Evolutionary conservation across 208 protist genomes (phyloP), one percentile per base, ranked within the genome.

Genomic region (Leptomonas pyrrhocoris): DNA sequence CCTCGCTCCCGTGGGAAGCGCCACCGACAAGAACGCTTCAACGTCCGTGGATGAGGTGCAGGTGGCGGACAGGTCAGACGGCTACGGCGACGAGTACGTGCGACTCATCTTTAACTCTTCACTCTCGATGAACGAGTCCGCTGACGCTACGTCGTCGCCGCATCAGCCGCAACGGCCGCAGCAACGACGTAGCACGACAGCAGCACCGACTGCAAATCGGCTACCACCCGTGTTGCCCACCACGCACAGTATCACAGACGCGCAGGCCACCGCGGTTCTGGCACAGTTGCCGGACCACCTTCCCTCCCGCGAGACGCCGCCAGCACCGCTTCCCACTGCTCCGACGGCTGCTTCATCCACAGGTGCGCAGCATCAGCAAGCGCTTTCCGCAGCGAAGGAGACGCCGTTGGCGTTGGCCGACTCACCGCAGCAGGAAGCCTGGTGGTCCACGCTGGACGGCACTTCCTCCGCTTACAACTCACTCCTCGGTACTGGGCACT

Each of bases 361-460:
- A n/a, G 25, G 43, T 15, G 31, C 61, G 30, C 25, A 49, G 43
- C 49, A 46, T 31, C 57, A 27, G 8, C 2, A 21, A 9, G 5
- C 18, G 0, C 4, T 16, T 36, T 21, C 13, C 36, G 30, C 8
- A 19, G 46, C 31, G 16, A 16, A 38, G 42, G 8, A 31, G n/a
- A 27, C 12, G 16, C 18, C 19, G 2, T 7, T 8, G 12, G 36
- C 18, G 15, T 12, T 30, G 31, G 13, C 51, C 5, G 18, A 50
- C 21, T 1, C 21, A 34, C 31, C 56, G 7, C 62, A 60, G 55
- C 25, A 53, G 23, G 63, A 71, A 8, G 56, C 55, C n/a, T 77
- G 72, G 72, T 77, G 72, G 72, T 77, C 72, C 1, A 70, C 72
- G 9, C 63, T 77, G 13, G 72, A 77, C 57, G 72, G 72, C 28